Conservation (phyloP, 139 green algal genomes). For the Chlamydomonas eustigma region DNA sequence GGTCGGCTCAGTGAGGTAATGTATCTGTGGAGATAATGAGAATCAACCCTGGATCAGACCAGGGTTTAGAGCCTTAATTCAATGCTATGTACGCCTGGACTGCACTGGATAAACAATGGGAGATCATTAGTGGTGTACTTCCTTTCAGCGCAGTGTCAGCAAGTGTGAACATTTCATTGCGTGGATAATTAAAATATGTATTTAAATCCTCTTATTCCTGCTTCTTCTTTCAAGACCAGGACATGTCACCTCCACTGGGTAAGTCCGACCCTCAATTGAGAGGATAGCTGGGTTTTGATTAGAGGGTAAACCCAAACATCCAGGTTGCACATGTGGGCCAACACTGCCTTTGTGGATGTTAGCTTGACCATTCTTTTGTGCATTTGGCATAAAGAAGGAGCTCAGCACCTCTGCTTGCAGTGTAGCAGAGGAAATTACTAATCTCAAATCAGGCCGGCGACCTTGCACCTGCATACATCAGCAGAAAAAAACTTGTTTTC, state of each 20-base stretch:
- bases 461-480: conserved; percentile 68
- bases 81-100: no score
- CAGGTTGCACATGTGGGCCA: no score
- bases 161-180: no score
- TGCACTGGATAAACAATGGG: no score
- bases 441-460: conserved; percentile 73
- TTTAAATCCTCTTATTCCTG: no score
- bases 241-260: conserved; percentile 65
- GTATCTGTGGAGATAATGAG: conserved; percentile 54
- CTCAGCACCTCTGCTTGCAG: conserved; percentile 62
- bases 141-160: no score
- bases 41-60: no score
- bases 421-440: conserved; percentile 87
- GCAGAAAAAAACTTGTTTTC: neutral
- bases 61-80: no score
- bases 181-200: no score
- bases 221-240: neutral
- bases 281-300: conserved; percentile 48
- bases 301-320: neutral
- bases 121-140: no score
- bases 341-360: neutral
- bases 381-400: conserved; percentile 60
- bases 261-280: conserved; percentile 64
- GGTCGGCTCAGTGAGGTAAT: conserved; percentile 70
- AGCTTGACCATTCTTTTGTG: no score